phyloP scores from a whole-genome alignment of 352 stramenopile species.

The Phytophthora pseudosyringae region DNA sequence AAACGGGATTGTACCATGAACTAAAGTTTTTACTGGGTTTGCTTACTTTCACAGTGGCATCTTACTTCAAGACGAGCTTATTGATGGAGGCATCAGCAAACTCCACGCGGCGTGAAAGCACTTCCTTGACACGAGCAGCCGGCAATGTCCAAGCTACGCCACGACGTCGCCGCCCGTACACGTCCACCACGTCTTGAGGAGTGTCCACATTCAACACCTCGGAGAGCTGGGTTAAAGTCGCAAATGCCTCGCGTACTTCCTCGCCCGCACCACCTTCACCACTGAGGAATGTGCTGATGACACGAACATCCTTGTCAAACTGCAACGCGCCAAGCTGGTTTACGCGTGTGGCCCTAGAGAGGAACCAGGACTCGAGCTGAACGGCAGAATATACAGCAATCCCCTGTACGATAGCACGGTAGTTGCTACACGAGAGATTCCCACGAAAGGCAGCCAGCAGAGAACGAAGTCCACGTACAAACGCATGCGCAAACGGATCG shows the following conservation, averaged over 20 bases:
- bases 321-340: constrained; percentile 86
- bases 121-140: constrained; percentile 72
- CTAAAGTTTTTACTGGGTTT: constrained; percentile 1
- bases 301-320: constrained; percentile 87
- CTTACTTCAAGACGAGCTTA: constrained; percentile 56
- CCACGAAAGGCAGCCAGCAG: constrained; percentile 59
- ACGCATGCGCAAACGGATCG: constrained; percentile 82
- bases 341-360: constrained; percentile 58
- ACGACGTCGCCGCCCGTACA: constrained; percentile 67
- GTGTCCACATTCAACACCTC: constrained; percentile 78
- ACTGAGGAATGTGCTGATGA: constrained; percentile 71
- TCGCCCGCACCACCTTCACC: constrained; percentile 46
- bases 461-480: constrained; percentile 66
- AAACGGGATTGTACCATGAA: constrained; percentile 4
- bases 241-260: constrained; percentile 67
- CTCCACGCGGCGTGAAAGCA: constrained; percentile 79
- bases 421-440: constrained; percentile 69
- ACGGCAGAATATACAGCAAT: constrained; percentile 49
- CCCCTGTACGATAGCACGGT: constrained; percentile 54
- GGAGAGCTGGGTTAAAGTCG: constrained; percentile 65
- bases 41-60: background rate
- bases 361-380: constrained; percentile 74
- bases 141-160: constrained; percentile 78
- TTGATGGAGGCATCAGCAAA: constrained; percentile 76
- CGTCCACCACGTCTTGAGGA: constrained; percentile 77